Evolutionary conservation across 1,139 yeast genomes (phyloP), one percentile per base, ranked within the genome.

Genomic region (Kurtzmaniella quercitrusa): DNA sequence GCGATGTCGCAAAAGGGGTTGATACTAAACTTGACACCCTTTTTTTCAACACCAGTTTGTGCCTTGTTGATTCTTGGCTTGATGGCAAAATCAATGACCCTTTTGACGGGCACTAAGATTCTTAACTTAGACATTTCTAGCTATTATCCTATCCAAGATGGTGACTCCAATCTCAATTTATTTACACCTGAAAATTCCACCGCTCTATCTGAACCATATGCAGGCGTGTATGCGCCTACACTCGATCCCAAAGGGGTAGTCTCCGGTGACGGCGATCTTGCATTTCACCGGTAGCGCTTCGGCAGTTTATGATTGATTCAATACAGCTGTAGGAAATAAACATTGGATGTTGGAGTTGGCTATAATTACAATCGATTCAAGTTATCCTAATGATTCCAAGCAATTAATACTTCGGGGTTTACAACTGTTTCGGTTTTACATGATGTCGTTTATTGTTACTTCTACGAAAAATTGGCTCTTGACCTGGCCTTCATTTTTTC

Each of bases 1-100:
- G 98, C 98, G 60, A 93, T 93, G 65, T 93, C 98, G 67, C 96
- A 94, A 66, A 93, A 93, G 44, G 98, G 98, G 63, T 93, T 93
- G 65, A 93, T 88, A 59, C 91, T 81, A 74, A 85, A 89, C 68
- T 91, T 91, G 54, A 88, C 89, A 44, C 97, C 97, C 52, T 86
- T 80, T 45, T 93, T 83, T 56, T 89, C 96, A 42, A 93, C 83
- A 3, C 94, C 96, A 11, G 89, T 84, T 45, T 81, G 81, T 14
- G 95, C 72, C 65, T 88, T 83, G 71, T 89, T 91, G 65, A 93
- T 86, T 56, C 97, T 79, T 39, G 98, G 98, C 65, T 86, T 87
- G 55, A 91, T 78, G 21, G 96, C 96, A 49, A 86, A 86, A 65
- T 93, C 98, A 59, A 93, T 85, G 43, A 91, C 98, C 53, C 98